Percentiles rank a stretch among this genome's conserved stretches.
Evolutionary conservation across 176 grass and related monocot genomes (phyloP).

Genomic region (Oryza officinalis): DNA sequence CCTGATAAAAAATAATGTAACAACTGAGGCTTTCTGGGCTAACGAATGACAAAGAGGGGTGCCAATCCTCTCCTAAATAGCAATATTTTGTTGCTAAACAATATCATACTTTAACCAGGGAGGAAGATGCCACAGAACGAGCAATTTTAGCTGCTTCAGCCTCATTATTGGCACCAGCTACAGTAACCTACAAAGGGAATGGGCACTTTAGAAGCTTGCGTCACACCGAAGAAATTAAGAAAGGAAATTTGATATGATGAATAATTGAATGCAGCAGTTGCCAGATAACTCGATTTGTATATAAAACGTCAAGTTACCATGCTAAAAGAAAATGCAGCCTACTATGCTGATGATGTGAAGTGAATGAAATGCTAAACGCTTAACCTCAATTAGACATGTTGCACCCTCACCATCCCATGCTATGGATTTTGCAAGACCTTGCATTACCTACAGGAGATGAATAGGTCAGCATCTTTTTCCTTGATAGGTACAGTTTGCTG

Average conservation of each 20-base stretch:
- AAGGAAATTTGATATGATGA: not conserved
- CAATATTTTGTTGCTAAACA: constrained; percentile 30
- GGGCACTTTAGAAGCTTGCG: constrained; percentile 22
- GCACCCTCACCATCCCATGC: constrained; percentile 99
- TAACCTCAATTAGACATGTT: constrained; percentile 95
- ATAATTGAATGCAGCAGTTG: not conserved
- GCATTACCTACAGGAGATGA: constrained; percentile 75
- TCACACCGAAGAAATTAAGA: not conserved
- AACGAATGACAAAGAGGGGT: constrained; percentile 20
- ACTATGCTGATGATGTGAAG: not conserved
- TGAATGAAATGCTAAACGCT: constrained; percentile 12
- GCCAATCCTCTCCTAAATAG: constrained; percentile 2
- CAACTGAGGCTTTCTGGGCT: constrained; percentile 18
- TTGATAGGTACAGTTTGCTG: not conserved
- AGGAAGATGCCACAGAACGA: constrained; percentile 92
- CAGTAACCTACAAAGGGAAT: constrained; percentile 61
- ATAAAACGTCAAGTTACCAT: not conserved
- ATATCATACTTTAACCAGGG: constrained; percentile 82
- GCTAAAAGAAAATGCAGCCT: constrained; percentile 1
- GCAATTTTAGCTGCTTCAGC: constrained; percentile 80
- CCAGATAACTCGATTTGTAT: not conserved
- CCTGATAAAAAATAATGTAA: constrained; percentile 51
- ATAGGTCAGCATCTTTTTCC: constrained; percentile 27
- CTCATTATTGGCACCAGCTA: constrained; percentile 74
- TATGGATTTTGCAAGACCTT: constrained; percentile 97